Evolutionary conservation across 768 basidiomycete genomes (phyloP).

Genomic region (Mrakia gelida): DNA sequence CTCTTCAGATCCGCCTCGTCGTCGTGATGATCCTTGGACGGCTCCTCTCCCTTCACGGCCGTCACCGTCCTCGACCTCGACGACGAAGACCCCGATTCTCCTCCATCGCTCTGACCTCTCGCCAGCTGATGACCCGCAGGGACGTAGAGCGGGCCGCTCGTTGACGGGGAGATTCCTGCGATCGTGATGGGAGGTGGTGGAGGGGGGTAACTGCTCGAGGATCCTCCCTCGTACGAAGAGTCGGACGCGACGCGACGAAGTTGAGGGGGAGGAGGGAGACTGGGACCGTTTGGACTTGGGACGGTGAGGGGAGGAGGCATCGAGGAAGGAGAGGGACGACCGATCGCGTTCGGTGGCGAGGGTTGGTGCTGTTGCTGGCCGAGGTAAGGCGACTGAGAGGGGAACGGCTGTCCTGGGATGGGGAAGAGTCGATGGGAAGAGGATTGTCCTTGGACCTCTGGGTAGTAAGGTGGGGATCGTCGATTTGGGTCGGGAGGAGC

Average conservation of each 20-base stretch:
- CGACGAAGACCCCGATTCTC: not conserved
- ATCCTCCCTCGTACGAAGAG: not conserved
- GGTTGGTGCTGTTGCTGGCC: not conserved
- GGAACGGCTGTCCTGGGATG: not conserved
- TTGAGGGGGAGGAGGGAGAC: not conserved
- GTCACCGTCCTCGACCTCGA: not conserved
- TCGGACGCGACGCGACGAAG: not conserved
- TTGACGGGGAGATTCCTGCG: not conserved
- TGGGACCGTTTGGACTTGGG: not conserved
- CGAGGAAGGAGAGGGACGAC: not conserved
- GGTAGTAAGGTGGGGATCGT: not conserved
- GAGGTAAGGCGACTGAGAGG: not conserved
- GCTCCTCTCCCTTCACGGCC: not conserved
- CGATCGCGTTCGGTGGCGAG: not conserved
- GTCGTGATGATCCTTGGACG: slow-evolving; percentile 12
- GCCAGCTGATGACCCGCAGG: not conserved
- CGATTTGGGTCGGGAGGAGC: not conserved
- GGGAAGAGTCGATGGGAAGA: not conserved
- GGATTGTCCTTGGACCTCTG: not conserved
- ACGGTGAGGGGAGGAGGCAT: not conserved
- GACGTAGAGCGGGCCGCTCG: not conserved
- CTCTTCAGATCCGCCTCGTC: slow-evolving; percentile 28
- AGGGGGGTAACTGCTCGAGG: slow-evolving; percentile 5
- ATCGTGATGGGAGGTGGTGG: not conserved
- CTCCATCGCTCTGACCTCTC: not conserved